These are phyloP conservation scores for Fusarium sp. DNA, from an alignment of 2,329 filamentous ascomycete genomes.

Conservation along the genomic window DNA sequence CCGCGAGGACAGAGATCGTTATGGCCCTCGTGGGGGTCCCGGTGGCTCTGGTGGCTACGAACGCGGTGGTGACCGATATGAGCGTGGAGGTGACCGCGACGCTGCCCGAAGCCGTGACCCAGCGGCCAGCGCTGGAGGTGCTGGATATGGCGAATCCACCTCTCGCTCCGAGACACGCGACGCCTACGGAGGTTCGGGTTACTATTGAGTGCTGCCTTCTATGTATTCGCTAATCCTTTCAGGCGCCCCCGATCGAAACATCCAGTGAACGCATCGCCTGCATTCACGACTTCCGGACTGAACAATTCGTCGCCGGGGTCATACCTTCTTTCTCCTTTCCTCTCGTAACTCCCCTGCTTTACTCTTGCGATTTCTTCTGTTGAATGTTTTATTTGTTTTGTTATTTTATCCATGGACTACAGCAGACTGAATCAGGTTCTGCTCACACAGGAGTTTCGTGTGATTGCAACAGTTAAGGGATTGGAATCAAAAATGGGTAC, in stretches of 20 bases:
- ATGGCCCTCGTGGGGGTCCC: constrained; percentile 48
- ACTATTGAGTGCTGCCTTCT: constrained; percentile 30
- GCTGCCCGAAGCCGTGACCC: constrained; percentile 53
- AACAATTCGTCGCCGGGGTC: constrained; percentile 33
- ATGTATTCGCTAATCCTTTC: constrained; percentile 43
- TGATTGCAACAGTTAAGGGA: constrained; percentile 51
- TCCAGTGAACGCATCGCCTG: constrained; percentile 33
- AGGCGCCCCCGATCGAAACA: constrained; percentile 47
- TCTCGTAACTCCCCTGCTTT: constrained; percentile 42
- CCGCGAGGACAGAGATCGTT: constrained; percentile 58
- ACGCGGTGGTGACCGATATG: constrained; percentile 55
- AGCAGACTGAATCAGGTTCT: constrained; percentile 46
- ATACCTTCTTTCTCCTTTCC: constrained; percentile 43
- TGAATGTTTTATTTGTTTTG: constrained; percentile 38
- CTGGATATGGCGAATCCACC: constrained; percentile 54
- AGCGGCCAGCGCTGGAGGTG: constrained; percentile 48
- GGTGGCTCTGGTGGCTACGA: constrained; percentile 60
- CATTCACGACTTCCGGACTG: constrained; percentile 23
- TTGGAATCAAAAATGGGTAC: constrained; percentile 49
- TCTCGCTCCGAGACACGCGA: constrained; percentile 56
- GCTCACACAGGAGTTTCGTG: constrained; percentile 50
- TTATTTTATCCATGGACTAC: constrained; percentile 44
- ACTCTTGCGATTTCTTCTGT: constrained; percentile 43
- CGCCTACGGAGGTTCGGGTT: constrained; percentile 54
- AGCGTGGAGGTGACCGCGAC: constrained; percentile 56